Percentiles rank a stretch among this genome's conserved stretches.
Evolutionary conservation across 2,329 filamentous ascomycete species (phyloP).

Genomic region (Alternaria gaisen): DNA sequence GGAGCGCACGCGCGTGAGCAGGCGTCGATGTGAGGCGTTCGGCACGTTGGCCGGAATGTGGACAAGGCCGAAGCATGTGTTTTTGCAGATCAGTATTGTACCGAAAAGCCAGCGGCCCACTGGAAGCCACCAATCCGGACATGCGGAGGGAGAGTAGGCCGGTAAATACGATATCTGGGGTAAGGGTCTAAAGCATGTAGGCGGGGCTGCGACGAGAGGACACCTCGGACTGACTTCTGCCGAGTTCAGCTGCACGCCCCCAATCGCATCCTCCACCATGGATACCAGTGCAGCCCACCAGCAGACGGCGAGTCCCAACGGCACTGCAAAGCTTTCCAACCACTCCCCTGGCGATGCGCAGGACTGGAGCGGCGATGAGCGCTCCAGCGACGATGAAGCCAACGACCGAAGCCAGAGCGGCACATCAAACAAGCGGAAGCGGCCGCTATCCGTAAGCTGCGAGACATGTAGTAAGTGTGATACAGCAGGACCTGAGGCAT

Average conservation of each 20-base stretch:
- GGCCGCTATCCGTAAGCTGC: conserved; percentile 65
- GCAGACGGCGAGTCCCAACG: conserved; percentile 43
- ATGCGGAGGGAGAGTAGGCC: conserved; percentile 10
- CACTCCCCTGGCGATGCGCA: conserved; percentile 46
- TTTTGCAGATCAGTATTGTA: conserved; percentile 16
- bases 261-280: conserved; percentile 39
- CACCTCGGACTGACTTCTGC: conserved; percentile 27
- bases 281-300: conserved; percentile 39
- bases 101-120: conserved; percentile 11
- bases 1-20: conserved; percentile 26
- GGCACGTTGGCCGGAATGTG: conserved; percentile 7
- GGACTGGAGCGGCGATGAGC: conserved; percentile 48
- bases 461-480: conserved; percentile 60
- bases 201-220: conserved; percentile 30
- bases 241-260: conserved; percentile 30
- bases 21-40: conserved; percentile 17
- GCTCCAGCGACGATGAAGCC: conserved; percentile 54
- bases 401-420: conserved; percentile 47
- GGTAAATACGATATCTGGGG: conserved; percentile 23
- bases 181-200: conserved; percentile 29
- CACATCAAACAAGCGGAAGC: conserved; percentile 57
- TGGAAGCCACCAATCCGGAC: conserved; percentile 26
- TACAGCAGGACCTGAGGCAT: background rate
- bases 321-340: conserved; percentile 43
- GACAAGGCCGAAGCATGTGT: conserved; percentile 5